Evolutionary conservation across 306 rosid species (phyloP), one percentile per base, ranked within the genome.

Genomic region (Cicer judaicum): DNA sequence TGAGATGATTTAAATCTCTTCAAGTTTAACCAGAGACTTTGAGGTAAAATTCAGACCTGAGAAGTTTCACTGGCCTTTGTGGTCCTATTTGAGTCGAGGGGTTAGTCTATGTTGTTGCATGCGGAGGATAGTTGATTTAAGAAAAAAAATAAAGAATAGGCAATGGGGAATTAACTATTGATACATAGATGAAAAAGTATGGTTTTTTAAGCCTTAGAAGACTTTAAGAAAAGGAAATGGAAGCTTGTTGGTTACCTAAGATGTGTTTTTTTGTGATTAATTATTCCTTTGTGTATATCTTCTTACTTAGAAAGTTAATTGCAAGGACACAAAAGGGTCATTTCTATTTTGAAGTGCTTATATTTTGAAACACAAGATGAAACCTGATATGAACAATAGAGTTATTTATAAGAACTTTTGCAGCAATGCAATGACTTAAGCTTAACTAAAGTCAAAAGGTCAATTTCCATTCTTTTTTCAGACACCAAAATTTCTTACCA

Each of bases 151-250:
- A 34, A 18, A 10, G 7, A 10, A 46, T 61, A 15, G 2, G 53
- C 54, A 72, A 80, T 7, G 44, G 44, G 65, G 68, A 24, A 72
- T 75, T 62, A 64, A 63, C 72, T 80, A 59, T 59, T 79, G 79
- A 65, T 15, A 41, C 68, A 53, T 72, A 55, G 43, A 8, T 52
- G 56, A 52, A 74, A 18, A 56, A 34, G 55, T 7, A 29, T 29
- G 34, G 34, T 29, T 29, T 3, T 3, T 24, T 24, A 2, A 24
- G 34, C 34, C 34, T 29, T 29, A 29, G 34, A 29, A 29, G 34
- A 29, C 34, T 29, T 29, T 29, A 29, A 29, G 40, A 14, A 55
- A 5, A 38, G 68, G 50, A 24, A 67, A 14, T 1, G 44, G 62
- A 49, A 49, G 79, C 29, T 72, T 65, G 67, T 68, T 64, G 85